phyloP scores from a whole-genome alignment of 2,329 filamentous ascomycete species.

The Claviceps arundinis region DNA sequence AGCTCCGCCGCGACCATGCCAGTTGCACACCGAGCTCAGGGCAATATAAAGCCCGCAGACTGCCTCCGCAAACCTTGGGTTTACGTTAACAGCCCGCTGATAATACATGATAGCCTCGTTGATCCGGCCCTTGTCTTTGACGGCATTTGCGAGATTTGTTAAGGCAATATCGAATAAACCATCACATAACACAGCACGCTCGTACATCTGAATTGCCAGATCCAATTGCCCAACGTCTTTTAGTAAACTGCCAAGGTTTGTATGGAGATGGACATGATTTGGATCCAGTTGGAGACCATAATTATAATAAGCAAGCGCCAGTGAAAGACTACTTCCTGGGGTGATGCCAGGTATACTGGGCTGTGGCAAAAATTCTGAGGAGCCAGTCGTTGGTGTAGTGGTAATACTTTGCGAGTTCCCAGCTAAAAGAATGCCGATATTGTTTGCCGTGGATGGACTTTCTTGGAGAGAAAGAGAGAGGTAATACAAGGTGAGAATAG shows the following conservation, averaged over 20 bases:
- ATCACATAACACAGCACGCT: conserved; percentile 84
- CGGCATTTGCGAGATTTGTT: conserved; percentile 91
- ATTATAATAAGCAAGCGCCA: conserved; percentile 89
- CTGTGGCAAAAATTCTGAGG: conserved; percentile 10
- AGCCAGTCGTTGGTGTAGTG: conserved; percentile 17
- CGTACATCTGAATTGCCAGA: conserved; percentile 91
- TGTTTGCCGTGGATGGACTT: conserved; percentile 94
- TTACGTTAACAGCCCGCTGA: conserved; percentile 76
- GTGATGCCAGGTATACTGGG: conserved; percentile 59
- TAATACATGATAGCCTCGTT: conserved; percentile 89
- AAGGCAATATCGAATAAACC: conserved; percentile 92
- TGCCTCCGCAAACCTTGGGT: conserved; percentile 90
- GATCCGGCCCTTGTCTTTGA: conserved; percentile 90
- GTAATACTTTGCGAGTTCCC: conserved; percentile 61
- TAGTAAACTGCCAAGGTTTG: conserved; percentile 84
- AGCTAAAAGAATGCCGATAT: conserved; percentile 92
- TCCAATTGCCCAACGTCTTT: conserved; percentile 94
- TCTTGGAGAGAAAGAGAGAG: conserved; percentile 87
- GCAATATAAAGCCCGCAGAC: conserved; percentile 93
- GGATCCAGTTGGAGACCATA: conserved; percentile 80
- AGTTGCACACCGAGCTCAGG: conserved; percentile 91
- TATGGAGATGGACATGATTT: conserved; percentile 90
- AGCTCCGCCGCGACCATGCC: conserved; percentile 80
- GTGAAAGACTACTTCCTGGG: conserved; percentile 73
- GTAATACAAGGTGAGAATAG: conserved; percentile 92